Evolutionary conservation across 257 asterid species (phyloP).

Genomic region (Scutellaria barbata): DNA sequence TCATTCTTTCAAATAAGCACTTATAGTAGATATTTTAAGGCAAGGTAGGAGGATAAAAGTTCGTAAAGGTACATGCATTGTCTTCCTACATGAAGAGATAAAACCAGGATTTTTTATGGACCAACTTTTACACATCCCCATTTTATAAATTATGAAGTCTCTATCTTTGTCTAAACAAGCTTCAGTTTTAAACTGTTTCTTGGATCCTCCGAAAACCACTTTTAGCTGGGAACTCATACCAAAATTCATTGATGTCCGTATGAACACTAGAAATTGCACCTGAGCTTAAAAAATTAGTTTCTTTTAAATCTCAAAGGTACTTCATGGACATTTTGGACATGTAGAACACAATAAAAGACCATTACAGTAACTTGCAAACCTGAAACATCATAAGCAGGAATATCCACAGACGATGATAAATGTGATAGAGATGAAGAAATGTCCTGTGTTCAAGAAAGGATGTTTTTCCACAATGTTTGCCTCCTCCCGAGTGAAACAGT

Average conservation of each 20-base stretch:
- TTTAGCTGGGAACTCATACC: conserved; percentile 12
- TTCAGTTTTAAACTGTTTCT: not conserved
- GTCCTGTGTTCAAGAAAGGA: conserved; percentile 97
- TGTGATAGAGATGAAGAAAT: conserved; percentile 98
- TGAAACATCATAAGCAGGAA: conserved; percentile 94
- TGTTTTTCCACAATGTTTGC: conserved; percentile 87
- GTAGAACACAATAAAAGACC: not conserved
- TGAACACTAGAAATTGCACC: conserved; percentile 10
- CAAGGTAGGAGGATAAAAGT: not conserved
- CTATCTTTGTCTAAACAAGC: not conserved
- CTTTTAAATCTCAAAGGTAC: conserved; percentile 5
- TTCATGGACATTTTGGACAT: not conserved
- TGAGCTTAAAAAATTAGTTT: not conserved
- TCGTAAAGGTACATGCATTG: not conserved
- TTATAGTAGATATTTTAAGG: not conserved
- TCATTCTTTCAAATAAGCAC: conserved; percentile 5
- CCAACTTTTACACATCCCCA: no score
- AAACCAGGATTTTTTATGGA: no score
- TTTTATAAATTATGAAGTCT: not conserved
- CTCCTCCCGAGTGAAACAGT: conserved; percentile 45
- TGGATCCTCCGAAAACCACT: conserved; percentile 14
- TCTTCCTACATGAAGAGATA: no score
- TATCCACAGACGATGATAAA: no score
- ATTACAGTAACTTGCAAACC: conserved; percentile 45
- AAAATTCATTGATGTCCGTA: not conserved